A percentile compares a stretch with the other conserved stretches of the same genome.
phyloP scores from a whole-genome alignment of 306 rosid genomes.

The Sechiopsis laciniata region DNA sequence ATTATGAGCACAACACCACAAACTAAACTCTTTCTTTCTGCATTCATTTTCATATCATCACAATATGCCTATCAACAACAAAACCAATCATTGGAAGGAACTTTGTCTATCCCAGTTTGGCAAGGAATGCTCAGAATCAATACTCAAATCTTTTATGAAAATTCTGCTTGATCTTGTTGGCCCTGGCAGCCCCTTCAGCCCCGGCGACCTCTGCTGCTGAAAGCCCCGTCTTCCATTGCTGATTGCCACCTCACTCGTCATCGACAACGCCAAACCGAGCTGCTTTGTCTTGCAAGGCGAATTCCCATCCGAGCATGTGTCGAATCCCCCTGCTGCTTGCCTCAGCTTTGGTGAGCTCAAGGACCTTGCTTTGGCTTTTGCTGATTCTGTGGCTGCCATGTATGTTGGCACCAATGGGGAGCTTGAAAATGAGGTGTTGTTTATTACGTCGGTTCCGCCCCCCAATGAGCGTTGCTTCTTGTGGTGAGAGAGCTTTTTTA shows the following conservation, averaged over 20 bases:
- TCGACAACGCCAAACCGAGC: constrained; percentile 42
- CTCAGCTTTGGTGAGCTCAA: constrained; percentile 67
- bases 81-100: constrained; percentile 37
- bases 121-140: constrained; percentile 64
- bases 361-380: constrained; percentile 65
- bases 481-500: constrained; percentile 45
- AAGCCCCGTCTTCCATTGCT: constrained; percentile 29
- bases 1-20: constrained; percentile 15
- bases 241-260: constrained; percentile 47
- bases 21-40: neutral
- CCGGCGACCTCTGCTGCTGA: constrained; percentile 63
- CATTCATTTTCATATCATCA: neutral
- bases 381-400: constrained; percentile 96
- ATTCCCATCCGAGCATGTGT: constrained; percentile 46
- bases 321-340: constrained; percentile 38
- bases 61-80: neutral
- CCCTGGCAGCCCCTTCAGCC: constrained; percentile 64
- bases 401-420: constrained; percentile 72
- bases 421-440: constrained; percentile 44
- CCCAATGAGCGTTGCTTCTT: constrained; percentile 57
- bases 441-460: constrained; percentile 31
- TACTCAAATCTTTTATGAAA: constrained; percentile 45
- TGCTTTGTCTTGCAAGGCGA: constrained; percentile 81
- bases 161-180: constrained; percentile 59
- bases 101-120: constrained; percentile 49